Evolutionary conservation across 176 grass and related monocot genomes (phyloP), one percentile per base, ranked within the genome.

Genomic region (Neostapfia colusana): DNA sequence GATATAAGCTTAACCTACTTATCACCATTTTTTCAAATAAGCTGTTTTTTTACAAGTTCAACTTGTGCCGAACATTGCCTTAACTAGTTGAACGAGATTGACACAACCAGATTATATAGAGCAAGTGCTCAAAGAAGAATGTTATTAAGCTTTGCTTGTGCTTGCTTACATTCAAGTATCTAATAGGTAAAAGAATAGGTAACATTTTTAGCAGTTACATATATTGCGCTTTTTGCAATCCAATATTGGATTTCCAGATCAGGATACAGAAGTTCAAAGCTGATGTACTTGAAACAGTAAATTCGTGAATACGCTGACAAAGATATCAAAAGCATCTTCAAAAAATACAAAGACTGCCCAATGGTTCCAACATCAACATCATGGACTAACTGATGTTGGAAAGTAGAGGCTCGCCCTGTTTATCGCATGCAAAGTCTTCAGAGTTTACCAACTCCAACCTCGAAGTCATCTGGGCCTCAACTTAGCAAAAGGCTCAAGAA

Each of bases 351-450:
- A 49, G 31, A 53, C 82, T 63, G 21, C 8, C n/a, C 72, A 76
- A 76, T 38, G 10, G 50, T 27, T 48, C n/a, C 27, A 37, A 61
- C 21, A 37, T 61, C 21, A 18, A 50, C 16, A 68, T 83, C 80
- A 46, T 82, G 20, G 70, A 83, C 72, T 50, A 69, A 76, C 28
- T 55, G 3, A 37, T n/a, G 51, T 69, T 56, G 28, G 28, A 10
- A 83, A 60, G 50, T 69, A 64, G 37, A 48, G 1, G 12, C n/a
- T 81, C 35, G 11, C 25, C 14, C 25, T 45, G 11, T 65, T 82
- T 44, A 20, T 8, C 6, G 16, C 26, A 20, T 3, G 3, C 35
- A 41, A 79, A 78, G 46, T 53, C 63, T 55, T 26, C 35, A 27
- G 16, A 67, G 64, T 57, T 78, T 54, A 57, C 34, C 45, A 41